phyloP scores from a whole-genome alignment of 495 filamentous ascomycete species.

The Hapsidospora chrysogenum region DNA sequence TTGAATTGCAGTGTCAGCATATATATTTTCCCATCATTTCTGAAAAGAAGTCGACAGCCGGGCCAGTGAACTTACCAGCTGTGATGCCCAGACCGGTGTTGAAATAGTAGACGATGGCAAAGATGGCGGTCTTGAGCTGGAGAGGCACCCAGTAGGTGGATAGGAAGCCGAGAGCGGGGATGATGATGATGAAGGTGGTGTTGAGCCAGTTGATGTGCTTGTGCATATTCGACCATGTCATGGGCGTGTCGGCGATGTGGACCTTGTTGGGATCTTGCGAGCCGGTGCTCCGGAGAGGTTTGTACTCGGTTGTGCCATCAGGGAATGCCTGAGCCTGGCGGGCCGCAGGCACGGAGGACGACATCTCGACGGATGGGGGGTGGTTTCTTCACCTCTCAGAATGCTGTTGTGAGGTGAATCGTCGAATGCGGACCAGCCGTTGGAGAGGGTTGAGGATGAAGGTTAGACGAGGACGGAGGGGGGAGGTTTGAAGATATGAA shows the following conservation, averaged over 20 bases:
- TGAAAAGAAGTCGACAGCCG: background rate
- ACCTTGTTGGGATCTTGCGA: slow-evolving; percentile 32
- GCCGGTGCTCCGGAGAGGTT: slow-evolving; percentile 21
- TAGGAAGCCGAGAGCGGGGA: slow-evolving; percentile 63
- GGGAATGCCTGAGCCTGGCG: slow-evolving; percentile 20
- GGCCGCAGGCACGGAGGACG: slow-evolving; percentile 16
- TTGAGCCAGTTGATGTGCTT: slow-evolving; percentile 97
- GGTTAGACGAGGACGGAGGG: background rate
- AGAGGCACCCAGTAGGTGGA: slow-evolving; percentile 72
- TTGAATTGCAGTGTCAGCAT: slow-evolving; percentile 12
- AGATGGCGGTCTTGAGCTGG: slow-evolving; percentile 57
- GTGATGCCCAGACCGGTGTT: slow-evolving; percentile 81
- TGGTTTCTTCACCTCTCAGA: no score
- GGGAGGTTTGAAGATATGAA: background rate
- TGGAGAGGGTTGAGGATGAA: background rate
- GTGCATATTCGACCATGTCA: slow-evolving; percentile 83
- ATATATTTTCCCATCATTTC: no score
- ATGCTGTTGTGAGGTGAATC: background rate
- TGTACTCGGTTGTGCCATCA: slow-evolving; percentile 31
- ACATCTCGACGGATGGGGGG: no score
- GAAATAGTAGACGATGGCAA: slow-evolving; percentile 81
- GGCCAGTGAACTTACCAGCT: slow-evolving; percentile 37
- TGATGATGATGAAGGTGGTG: slow-evolving; percentile 68
- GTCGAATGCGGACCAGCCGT: background rate
- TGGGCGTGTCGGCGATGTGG: slow-evolving; percentile 41